phyloP scores from a whole-genome alignment of 176 grass and related monocot species.

The Hordeum vulgare region DNA sequence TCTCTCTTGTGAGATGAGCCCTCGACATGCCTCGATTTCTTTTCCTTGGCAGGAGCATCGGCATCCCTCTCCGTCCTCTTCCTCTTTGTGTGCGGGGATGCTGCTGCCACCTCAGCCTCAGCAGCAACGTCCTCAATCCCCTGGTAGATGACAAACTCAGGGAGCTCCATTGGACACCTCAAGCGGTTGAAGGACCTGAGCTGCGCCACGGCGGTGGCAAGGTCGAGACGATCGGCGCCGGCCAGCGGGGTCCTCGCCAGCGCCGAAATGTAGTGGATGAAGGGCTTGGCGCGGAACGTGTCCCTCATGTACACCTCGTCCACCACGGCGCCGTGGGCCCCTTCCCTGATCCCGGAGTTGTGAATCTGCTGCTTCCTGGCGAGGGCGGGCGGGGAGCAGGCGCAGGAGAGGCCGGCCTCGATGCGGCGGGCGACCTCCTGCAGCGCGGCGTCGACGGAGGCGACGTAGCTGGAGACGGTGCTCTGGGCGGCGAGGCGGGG shows the following conservation, averaged over 20 bases:
- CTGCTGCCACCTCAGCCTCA: neutral
- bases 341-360: slow-evolving; percentile 60
- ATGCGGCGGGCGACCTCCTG: slow-evolving; percentile 51
- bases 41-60: slow-evolving; percentile 18
- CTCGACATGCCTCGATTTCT: neutral
- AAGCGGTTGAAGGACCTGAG: slow-evolving; percentile 54
- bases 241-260: slow-evolving; percentile 41
- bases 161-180: slow-evolving; percentile 45
- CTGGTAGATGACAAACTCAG: slow-evolving; percentile 42
- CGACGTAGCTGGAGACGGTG: slow-evolving; percentile 31
- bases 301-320: slow-evolving; percentile 51
- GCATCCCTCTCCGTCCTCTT: slow-evolving; percentile 24
- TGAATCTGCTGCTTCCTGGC: slow-evolving; percentile 38
- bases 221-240: slow-evolving; percentile 48
- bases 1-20: neutral
- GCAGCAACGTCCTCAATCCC: slow-evolving; percentile 23
- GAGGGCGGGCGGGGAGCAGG: slow-evolving; percentile 26
- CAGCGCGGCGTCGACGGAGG: slow-evolving; percentile 44
- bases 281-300: slow-evolving; percentile 26
- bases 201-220: slow-evolving; percentile 60
- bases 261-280: slow-evolving; percentile 51
- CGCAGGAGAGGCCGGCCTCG: slow-evolving; percentile 42
- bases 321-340: slow-evolving; percentile 16
- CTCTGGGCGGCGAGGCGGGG: slow-evolving; percentile 34
- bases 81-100: neutral